Percentiles rank a stretch among this genome's conserved stretches.
Conservation (phyloP, 305 asterid species). For the Withania somnifera region DNA sequence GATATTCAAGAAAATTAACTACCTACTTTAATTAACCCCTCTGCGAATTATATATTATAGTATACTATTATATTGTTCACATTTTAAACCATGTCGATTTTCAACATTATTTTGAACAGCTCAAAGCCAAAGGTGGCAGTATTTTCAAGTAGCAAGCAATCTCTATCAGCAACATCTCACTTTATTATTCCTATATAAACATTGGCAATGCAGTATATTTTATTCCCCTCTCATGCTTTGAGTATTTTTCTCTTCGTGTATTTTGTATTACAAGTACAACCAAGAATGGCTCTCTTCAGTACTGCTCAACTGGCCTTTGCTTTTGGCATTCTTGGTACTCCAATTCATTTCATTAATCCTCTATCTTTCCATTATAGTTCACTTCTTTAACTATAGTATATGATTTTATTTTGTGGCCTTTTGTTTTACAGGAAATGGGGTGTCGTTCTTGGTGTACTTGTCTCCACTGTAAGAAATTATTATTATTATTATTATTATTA, state of each 20-base stretch:
- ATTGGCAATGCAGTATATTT: background rate
- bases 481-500: too few species aligned
- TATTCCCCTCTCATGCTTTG: background rate
- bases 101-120: background rate
- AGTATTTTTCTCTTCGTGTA: background rate
- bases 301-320: constrained; percentile 21
- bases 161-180: background rate
- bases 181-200: constrained; percentile 16
- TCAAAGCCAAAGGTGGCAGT: background rate
- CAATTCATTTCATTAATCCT: background rate
- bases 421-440: constrained; percentile 38
- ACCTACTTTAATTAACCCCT: background rate
- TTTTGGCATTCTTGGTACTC: constrained; percentile 71
- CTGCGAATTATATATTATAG: too few species aligned
- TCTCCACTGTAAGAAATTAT: constrained; percentile 48
- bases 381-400: background rate
- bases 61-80: background rate
- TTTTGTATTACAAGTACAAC: background rate
- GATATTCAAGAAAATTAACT: background rate
- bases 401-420: too few species aligned
- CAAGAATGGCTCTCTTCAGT: constrained; percentile 33
- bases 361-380: background rate
- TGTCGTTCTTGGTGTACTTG: constrained; percentile 76
- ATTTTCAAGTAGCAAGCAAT: background rate
- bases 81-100: background rate